A percentile compares a stretch with the other conserved stretches of the same genome.
phyloP scores from a whole-genome alignment of 257 asterid species.

The Petunia secreta region DNA sequence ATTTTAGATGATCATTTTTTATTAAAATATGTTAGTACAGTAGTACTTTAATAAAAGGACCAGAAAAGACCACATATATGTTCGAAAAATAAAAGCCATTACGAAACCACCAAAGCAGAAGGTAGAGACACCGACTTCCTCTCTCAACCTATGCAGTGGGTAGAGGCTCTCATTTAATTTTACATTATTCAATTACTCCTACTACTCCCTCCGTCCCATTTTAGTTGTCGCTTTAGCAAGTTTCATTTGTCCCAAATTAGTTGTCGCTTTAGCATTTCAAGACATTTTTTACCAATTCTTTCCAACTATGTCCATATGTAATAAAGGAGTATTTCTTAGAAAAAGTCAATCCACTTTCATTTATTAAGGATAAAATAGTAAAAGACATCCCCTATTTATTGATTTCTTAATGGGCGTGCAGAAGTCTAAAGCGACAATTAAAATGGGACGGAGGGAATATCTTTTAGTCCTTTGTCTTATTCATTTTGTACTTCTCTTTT shows the following conservation, averaged over 20 bases:
- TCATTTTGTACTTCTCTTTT: slow-evolving; percentile 9
- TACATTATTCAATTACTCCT: not conserved
- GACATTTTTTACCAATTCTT: too few relatives aligned
- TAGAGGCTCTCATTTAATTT: slow-evolving; percentile 3
- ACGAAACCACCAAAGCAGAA: slow-evolving; percentile 1
- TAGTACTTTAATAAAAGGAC: not conserved
- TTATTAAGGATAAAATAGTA: too few relatives aligned
- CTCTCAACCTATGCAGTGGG: not conserved
- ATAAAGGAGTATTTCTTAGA: too few relatives aligned
- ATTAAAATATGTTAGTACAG: not conserved
- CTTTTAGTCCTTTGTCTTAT: slow-evolving; percentile 3
- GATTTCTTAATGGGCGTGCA: too few relatives aligned
- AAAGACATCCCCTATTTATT: too few relatives aligned
- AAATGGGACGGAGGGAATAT: not conserved
- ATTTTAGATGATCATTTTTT: not conserved
- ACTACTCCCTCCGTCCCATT: too few relatives aligned
- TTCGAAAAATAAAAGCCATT: not conserved
- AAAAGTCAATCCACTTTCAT: too few relatives aligned
- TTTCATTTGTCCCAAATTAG: too few relatives aligned
- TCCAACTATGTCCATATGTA: too few relatives aligned
- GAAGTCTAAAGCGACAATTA: too few relatives aligned
- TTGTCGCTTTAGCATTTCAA: too few relatives aligned
- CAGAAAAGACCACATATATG: slow-evolving; percentile 8
- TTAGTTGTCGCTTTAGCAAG: too few relatives aligned
- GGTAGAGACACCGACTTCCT: slow-evolving; percentile 26